Percentiles rank a stretch among this genome's conserved stretches.
Evolutionary conservation across 2,329 filamentous ascomycete genomes (phyloP).

Genomic region (Aureobasidium sp.): DNA sequence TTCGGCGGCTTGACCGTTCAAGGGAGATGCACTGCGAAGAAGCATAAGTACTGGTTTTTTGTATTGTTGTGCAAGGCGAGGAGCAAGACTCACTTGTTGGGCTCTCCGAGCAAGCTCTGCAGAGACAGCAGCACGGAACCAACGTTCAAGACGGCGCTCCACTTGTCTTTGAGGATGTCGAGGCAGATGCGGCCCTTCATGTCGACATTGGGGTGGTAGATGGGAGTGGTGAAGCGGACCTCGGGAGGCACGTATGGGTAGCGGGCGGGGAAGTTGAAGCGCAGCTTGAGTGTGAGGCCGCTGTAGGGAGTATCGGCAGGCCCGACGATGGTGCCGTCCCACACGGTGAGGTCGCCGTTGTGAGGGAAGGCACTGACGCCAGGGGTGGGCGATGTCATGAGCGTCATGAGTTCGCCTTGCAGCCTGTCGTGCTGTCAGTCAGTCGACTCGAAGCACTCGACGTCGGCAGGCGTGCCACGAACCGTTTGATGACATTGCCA

Average conservation of each 20-base stretch:
- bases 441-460: conserved; percentile 2
- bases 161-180: conserved; percentile 97
- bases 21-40: conserved; percentile 66
- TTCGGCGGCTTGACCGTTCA: conserved; percentile 94
- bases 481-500: conserved; percentile 44
- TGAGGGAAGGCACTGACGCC: conserved; percentile 94
- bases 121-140: conserved; percentile 87
- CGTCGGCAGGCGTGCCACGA: conserved; percentile 21
- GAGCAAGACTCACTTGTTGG: conserved; percentile 74
- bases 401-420: conserved; percentile 94
- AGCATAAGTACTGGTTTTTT: conserved; percentile 17
- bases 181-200: conserved; percentile 95
- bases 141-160: conserved; percentile 96
- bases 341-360: conserved; percentile 82
- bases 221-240: conserved; percentile 95
- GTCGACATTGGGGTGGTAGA: conserved; percentile 98
- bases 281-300: conserved; percentile 82
- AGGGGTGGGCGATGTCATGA: conserved; percentile 91
- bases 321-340: conserved; percentile 90
- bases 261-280: conserved; percentile 81
- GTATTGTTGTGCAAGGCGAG: not conserved
- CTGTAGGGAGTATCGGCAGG: conserved; percentile 89
- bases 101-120: conserved; percentile 91
- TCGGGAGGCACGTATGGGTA: conserved; percentile 89
- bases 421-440: conserved; percentile 51